phyloP scores from a whole-genome alignment of 139 green algal species.

The Trebouxia sp. region DNA sequence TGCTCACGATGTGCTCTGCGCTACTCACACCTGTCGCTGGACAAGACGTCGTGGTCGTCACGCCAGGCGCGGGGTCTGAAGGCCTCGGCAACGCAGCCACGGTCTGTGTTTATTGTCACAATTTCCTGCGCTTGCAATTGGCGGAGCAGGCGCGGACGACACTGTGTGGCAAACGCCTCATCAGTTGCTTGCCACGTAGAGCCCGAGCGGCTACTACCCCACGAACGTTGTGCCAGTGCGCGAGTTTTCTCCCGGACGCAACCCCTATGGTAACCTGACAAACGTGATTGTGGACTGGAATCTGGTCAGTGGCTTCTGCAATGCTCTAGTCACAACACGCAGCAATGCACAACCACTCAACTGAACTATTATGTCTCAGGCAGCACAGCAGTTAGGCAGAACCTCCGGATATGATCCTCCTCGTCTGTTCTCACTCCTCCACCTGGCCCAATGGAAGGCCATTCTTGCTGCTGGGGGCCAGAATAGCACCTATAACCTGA shows the following conservation, averaged over 20 bases:
- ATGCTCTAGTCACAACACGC: background rate
- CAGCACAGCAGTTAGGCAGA: slow-evolving; percentile 9
- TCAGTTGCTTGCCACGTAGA: background rate
- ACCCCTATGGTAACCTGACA: slow-evolving; percentile 18
- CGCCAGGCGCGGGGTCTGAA: slow-evolving; percentile 1
- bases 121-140: background rate
- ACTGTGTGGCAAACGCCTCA: too few species aligned
- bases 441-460: slow-evolving; percentile 4
- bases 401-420: slow-evolving; percentile 17
- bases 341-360: too few species aligned
- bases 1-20: too few species aligned
- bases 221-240: background rate
- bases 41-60: too few species aligned
- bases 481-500: background rate
- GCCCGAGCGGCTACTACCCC: background rate
- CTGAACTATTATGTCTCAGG: too few species aligned
- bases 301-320: background rate
- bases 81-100: background rate
- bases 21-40: too few species aligned
- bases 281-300: slow-evolving; percentile 17
- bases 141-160: background rate
- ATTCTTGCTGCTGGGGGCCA: background rate
- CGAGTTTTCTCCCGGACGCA: background rate
- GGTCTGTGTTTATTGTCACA: too few species aligned
- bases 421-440: background rate